Evolutionary conservation across 2,329 filamentous ascomycete species (phyloP).

Genomic region (Penicillium rolfsii): DNA sequence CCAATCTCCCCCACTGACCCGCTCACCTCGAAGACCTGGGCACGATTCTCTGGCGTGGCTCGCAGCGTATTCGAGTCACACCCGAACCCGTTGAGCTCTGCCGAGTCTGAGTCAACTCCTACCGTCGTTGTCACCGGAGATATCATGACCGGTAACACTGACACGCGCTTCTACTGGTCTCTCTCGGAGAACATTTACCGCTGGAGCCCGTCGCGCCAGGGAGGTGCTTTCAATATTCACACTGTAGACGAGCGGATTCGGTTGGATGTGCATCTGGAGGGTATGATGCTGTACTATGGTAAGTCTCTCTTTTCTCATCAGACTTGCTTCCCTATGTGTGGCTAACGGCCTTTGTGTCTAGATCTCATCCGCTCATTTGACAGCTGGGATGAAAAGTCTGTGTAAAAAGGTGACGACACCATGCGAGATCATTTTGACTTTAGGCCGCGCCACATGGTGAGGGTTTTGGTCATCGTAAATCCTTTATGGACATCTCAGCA

Average conservation of each 20-base stretch:
- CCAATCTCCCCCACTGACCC: constrained; percentile 40
- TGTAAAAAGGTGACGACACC: constrained; percentile 9
- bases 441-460: background rate
- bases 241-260: constrained; percentile 56
- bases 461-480: background rate
- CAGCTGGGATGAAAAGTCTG: constrained; percentile 26
- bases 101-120: constrained; percentile 27
- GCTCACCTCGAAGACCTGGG: constrained; percentile 37
- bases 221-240: constrained; percentile 51
- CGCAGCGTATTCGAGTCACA: constrained; percentile 47
- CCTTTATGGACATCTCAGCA: background rate
- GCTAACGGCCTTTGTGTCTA: constrained; percentile 16
- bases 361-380: constrained; percentile 41
- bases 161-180: constrained; percentile 58
- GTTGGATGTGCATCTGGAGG: constrained; percentile 49
- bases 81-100: constrained; percentile 26
- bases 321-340: background rate
- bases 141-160: constrained; percentile 59
- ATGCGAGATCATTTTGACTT: background rate
- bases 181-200: constrained; percentile 58
- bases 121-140: constrained; percentile 49
- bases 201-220: constrained; percentile 54
- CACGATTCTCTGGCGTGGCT: constrained; percentile 45
- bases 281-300: constrained; percentile 49
- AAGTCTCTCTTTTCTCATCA: background rate